phyloP scores from a whole-genome alignment of 2,329 filamentous ascomycete species.

The Byssothecium circinans region DNA sequence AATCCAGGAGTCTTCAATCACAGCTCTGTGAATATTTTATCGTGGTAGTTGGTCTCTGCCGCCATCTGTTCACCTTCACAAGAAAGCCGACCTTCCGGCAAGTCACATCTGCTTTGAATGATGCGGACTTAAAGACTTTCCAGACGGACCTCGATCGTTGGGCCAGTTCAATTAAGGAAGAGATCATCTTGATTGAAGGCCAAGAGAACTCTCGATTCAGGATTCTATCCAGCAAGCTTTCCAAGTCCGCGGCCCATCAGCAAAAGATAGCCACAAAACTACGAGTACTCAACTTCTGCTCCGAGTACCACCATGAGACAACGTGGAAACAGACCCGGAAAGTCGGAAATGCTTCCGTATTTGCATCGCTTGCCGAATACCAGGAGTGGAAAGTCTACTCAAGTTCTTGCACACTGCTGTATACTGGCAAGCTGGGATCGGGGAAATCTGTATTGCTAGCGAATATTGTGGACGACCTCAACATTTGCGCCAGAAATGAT shows the following conservation, averaged over 20 bases:
- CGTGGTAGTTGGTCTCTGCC: constrained; percentile 46
- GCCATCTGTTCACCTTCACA: constrained; percentile 35
- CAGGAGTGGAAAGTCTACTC: too few relatives aligned
- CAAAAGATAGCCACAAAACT: not conserved
- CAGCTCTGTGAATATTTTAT: constrained; percentile 49
- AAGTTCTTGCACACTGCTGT: constrained; percentile 15
- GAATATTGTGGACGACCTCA: constrained; percentile 45
- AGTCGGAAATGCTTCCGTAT: constrained; percentile 38
- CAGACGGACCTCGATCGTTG: constrained; percentile 41
- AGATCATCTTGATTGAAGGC: constrained; percentile 30
- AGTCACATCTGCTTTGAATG: constrained; percentile 34
- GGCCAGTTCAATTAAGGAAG: constrained; percentile 44
- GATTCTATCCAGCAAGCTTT: constrained; percentile 17
- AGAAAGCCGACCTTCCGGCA: constrained; percentile 38
- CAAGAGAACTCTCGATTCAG: constrained; percentile 31
- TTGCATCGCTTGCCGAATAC: constrained; percentile 6
- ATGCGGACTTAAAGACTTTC: constrained; percentile 37
- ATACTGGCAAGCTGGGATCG: constrained; percentile 47
- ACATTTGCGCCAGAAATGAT: constrained; percentile 4
- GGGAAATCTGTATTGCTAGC: constrained; percentile 52
- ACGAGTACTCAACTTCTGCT: constrained; percentile 46
- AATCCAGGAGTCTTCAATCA: constrained; percentile 41
- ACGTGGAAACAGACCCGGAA: constrained; percentile 50
- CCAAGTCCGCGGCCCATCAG: constrained; percentile 10
- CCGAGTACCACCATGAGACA: constrained; percentile 45